Conservation (phyloP, 1,284 basidiomycete species). For the Cystobasidium sp. region DNA sequence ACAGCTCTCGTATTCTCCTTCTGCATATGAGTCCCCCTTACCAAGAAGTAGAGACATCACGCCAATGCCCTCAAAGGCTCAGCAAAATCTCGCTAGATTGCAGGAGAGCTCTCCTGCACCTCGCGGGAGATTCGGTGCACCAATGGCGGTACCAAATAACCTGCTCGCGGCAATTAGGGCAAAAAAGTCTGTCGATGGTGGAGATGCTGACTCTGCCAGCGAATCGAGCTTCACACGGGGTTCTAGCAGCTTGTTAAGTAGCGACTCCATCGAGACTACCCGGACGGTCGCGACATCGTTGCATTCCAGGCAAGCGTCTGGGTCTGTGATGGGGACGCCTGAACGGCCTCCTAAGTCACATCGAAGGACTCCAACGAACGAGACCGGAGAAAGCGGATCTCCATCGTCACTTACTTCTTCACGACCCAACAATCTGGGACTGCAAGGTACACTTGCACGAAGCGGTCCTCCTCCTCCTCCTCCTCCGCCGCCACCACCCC, state of each 20-base stretch:
- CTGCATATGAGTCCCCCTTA: neutral
- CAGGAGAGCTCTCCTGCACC: constrained; percentile 26
- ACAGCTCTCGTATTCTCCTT: constrained; percentile 32
- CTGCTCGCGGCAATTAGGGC: constrained; percentile 37
- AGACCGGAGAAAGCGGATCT: constrained; percentile 2
- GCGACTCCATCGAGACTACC: constrained; percentile 30
- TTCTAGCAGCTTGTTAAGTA: constrained; percentile 18
- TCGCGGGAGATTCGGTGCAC: constrained; percentile 23
- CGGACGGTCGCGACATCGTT: constrained; percentile 65
- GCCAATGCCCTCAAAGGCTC: constrained; percentile 19
- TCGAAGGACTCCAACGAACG: constrained; percentile 24
- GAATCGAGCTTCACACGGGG: constrained; percentile 61
- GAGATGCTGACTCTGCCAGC: constrained; percentile 64
- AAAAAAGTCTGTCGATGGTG: constrained; percentile 44
- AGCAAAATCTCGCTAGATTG: constrained; percentile 17
- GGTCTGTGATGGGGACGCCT: constrained; percentile 3
- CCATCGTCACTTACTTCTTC: constrained; percentile 1
- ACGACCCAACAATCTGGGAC: neutral
- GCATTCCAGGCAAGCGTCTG: constrained; percentile 57
- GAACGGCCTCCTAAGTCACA: constrained; percentile 43
- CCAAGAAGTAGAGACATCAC: neutral
- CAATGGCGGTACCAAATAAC: constrained; percentile 9
- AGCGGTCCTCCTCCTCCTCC: constrained; percentile 20
- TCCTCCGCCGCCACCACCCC: constrained; percentile 39
- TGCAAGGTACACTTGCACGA: neutral